Evolutionary conservation across 208 protist species (phyloP), one percentile per base, ranked within the genome.

Genomic region (Balamuthia mandrillaris): DNA sequence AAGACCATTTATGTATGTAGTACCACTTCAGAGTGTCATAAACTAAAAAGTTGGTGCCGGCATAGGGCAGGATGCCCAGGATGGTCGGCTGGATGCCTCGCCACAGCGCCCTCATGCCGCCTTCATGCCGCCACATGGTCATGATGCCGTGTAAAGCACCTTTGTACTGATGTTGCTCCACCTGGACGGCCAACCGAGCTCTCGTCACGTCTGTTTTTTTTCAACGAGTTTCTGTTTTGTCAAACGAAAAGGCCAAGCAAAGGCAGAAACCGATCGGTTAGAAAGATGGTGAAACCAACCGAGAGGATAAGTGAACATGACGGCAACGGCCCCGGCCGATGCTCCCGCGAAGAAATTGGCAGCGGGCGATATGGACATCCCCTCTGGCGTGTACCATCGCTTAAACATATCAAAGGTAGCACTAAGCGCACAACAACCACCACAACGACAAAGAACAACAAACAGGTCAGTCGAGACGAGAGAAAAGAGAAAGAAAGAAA

Each of bases 11-110:
- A 47, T 21, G n/a, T n/a, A n/a, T n/a, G n/a, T n/a, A 9, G 65
- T 51, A 77, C 66, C 66, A 77, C 37, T 77, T 77, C 27, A 77
- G 66, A 6, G 66, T 77, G 37, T 77, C 66, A 31, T 77, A 77
- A 29, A 45, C 54, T 21, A 77, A 77, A 45, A 77, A 77, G 42
- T 77, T 77, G 7, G 54, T 77, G 42, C 66, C 66, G 4, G 66
- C 66, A 31, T 77, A 77, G 42, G 66, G 66, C 12, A 77, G 24
- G 14, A 77, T 77, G 41, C 66, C 66, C 29, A 77, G 5, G 24
- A 77, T 77, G 0, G 66, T 77, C 24, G 66, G 66, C 39, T 77
- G 66, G 4, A 29, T 31, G 18, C 37, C 49, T 45, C 66, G 49
- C 29, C 54, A 77, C 44, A 77, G 54, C 35, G 66, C 66, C 42